Evolutionary conservation across 108 stramenopile species (phyloP).

Genomic region (Cyclotella cryptica): DNA sequence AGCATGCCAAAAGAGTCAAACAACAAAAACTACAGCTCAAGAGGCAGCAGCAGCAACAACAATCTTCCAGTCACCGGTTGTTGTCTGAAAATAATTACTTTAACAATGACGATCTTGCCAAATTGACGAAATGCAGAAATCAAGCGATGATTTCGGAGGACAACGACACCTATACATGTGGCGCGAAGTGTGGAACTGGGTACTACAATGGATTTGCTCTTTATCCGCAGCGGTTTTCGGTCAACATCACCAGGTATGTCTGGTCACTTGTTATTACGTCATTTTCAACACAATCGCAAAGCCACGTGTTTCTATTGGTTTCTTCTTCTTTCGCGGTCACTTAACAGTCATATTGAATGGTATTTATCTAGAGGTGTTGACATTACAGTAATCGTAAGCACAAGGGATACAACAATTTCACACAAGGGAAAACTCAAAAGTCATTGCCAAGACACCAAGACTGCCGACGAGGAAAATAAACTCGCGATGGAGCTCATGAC

Average conservation of each 20-base stretch:
- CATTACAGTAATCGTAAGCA: constrained; percentile 33
- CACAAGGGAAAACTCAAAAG: constrained; percentile 18
- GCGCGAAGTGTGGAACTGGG: constrained; percentile 26
- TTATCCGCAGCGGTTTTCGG: constrained; percentile 44
- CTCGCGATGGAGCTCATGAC: constrained; percentile 25
- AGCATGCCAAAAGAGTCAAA: background rate
- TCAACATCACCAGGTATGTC: constrained; percentile 41
- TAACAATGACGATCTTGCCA: background rate
- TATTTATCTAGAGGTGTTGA: constrained; percentile 54
- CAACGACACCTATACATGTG: background rate
- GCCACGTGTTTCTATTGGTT: background rate
- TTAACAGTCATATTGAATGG: constrained; percentile 43
- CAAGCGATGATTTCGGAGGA: constrained; percentile 22
- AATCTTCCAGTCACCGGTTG: background rate
- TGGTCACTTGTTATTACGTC: background rate
- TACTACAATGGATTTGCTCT: constrained; percentile 24
- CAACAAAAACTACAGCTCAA: background rate
- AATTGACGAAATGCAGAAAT: constrained; percentile 5
- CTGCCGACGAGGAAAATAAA: constrained; percentile 29
- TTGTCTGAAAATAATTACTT: background rate
- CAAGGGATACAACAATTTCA: constrained; percentile 40
- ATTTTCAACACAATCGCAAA: background rate
- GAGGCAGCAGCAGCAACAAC: background rate
- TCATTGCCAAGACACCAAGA: constrained; percentile 10
- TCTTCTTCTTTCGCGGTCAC: background rate